Conservation (phyloP, 2,329 filamentous ascomycete genomes). For the Leptodontidium sp. region DNA sequence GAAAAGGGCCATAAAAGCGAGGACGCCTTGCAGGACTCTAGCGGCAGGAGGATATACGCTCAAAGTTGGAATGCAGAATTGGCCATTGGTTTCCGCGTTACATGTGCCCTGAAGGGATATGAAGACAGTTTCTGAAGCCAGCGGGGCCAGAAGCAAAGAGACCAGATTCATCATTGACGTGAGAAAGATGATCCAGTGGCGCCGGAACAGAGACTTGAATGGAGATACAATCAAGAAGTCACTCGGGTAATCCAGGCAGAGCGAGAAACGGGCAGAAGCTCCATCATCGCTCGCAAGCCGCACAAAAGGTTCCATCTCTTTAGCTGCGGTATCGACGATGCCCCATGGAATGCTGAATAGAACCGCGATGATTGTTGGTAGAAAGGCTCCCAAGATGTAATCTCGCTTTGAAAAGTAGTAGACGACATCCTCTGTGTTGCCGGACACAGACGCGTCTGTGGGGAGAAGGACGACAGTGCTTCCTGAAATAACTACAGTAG, state of each 20-base stretch:
- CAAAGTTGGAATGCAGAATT: slow-evolving; percentile 10
- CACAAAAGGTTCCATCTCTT: slow-evolving; percentile 23
- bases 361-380: slow-evolving; percentile 26
- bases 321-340: slow-evolving; percentile 16
- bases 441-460: slow-evolving; percentile 2
- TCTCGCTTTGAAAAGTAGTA: slow-evolving; percentile 19
- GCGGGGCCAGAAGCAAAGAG: neutral
- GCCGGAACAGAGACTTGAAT: slow-evolving; percentile 2
- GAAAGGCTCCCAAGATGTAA: slow-evolving; percentile 22
- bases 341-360: slow-evolving; percentile 23
- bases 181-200: slow-evolving; percentile 15
- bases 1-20: neutral
- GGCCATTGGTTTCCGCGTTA: slow-evolving; percentile 9
- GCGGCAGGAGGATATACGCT: slow-evolving; percentile 11
- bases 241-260: slow-evolving; percentile 14
- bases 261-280: slow-evolving; percentile 6
- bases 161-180: slow-evolving; percentile 8
- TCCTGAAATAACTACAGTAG: slow-evolving; percentile 7
- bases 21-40: neutral
- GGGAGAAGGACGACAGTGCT: slow-evolving; percentile 14
- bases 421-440: slow-evolving; percentile 13
- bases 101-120: slow-evolving; percentile 15
- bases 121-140: slow-evolving; percentile 20
- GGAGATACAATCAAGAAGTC: neutral
- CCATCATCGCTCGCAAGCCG: slow-evolving; percentile 10